Percentiles rank a stretch among this genome's conserved stretches.
Evolutionary conservation across 768 basidiomycete species (phyloP).

Genomic region (Leccinum disarticulatum): DNA sequence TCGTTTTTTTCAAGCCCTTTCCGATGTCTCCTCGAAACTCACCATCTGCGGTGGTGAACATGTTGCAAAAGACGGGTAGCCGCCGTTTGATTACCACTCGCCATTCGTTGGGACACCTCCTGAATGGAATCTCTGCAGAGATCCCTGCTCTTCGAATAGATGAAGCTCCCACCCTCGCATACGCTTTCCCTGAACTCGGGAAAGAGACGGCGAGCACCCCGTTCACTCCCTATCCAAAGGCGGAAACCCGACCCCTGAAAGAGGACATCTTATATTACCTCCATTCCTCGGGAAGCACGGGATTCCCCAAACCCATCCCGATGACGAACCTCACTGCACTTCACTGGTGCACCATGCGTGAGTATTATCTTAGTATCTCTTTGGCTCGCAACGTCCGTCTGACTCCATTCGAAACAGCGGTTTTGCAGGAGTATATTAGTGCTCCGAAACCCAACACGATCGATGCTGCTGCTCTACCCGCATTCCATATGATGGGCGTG

Average conservation of each 20-base stretch:
- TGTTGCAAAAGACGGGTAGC: slow-evolving; percentile 39
- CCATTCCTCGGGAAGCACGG: slow-evolving; percentile 53
- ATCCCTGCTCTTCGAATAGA: slow-evolving; percentile 20
- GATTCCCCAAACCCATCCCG: slow-evolving; percentile 44
- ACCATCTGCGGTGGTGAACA: slow-evolving; percentile 34
- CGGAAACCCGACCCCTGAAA: background rate
- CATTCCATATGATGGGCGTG: slow-evolving; percentile 1
- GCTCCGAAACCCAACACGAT: background rate
- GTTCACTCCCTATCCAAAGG: slow-evolving; percentile 15
- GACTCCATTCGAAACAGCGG: background rate
- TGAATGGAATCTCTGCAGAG: slow-evolving; percentile 29
- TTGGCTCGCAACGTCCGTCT: background rate
- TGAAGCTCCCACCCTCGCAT: slow-evolving; percentile 13
- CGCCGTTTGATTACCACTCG: slow-evolving; percentile 39
- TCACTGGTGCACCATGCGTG: slow-evolving; percentile 39
- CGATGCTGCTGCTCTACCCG: background rate
- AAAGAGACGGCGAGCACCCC: background rate
- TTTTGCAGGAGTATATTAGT: background rate
- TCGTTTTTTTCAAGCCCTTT: slow-evolving; percentile 24
- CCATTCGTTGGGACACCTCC: slow-evolving; percentile 29
- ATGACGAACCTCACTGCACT: slow-evolving; percentile 31
- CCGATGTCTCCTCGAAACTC: slow-evolving; percentile 39
- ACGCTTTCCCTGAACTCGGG: slow-evolving; percentile 11
- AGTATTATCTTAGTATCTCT: background rate
- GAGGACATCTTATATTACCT: slow-evolving; percentile 36